Evolutionary conservation across 306 rosid genomes (phyloP), one percentile per base, ranked within the genome.

Genomic region (Dicorynia guianensis): DNA sequence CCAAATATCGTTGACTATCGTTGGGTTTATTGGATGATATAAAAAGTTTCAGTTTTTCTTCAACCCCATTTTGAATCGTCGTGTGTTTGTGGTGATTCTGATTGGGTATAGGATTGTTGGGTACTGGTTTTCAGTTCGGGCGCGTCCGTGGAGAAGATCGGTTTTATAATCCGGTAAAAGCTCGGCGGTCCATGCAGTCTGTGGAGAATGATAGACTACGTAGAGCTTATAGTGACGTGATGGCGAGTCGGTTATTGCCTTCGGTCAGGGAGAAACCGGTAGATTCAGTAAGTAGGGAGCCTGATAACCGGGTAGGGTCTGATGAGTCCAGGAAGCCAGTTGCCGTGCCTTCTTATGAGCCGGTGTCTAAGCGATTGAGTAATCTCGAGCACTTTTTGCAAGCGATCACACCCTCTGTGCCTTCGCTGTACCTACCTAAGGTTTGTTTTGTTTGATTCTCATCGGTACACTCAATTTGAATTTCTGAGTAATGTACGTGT

Each of bases 91-190:
- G 47, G 17, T 4, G 57, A 18, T 56, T 56, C 19, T 48, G 5
- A 66, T 74, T 70, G 46, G 39, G 43, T 42, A 33, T 62, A 80
- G 79, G 74, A 79, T 91, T 93, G 97, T 77, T 77, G 82, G 89
- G 91, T 36, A 69, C 96, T 74, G 91, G 91, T 8, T 75, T 86
- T 58, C 89, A 85, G 77, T 71, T 87, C 40, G 79, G 85, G 59
- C 88, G 87, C 11, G 91, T 74, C 61, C 87, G 84, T 14, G 97
- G 95, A 10, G 93, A 89, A 68, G 93, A 89, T 77, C 88, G 98
- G 17, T 91, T 88, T 38, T 83, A 85, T 71, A 69, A 80, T 56
- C 78, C 93, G 30, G 78, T 77, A 0, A 88, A 84, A 61, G 92
- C 85, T 53, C 88, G 96, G 13, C 76, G 82, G 59, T 72, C 81